Percentiles rank a stretch among this genome's conserved stretches.
phyloP scores from a whole-genome alignment of 2,329 filamentous ascomycete genomes.

The Penicillium sp. region DNA sequence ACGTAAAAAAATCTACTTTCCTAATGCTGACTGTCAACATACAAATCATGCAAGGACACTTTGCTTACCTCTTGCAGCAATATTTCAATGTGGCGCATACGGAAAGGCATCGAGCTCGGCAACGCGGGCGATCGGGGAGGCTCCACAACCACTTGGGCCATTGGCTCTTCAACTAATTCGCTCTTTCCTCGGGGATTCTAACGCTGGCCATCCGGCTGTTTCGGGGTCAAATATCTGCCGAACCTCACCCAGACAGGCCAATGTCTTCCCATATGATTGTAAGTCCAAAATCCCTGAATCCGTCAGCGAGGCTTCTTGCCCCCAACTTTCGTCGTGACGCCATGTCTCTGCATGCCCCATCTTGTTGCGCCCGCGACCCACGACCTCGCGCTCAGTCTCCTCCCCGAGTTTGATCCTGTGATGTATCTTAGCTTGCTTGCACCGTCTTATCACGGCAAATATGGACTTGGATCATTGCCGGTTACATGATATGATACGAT shows the following conservation, averaged over 20 bases:
- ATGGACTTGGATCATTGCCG: slow-evolving; percentile 10
- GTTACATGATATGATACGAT: neutral
- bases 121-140: slow-evolving; percentile 8
- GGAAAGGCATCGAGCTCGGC: slow-evolving; percentile 10
- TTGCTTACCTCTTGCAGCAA: neutral
- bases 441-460: slow-evolving; percentile 11
- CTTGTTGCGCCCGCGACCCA: slow-evolving; percentile 12
- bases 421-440: neutral
- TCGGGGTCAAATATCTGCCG: slow-evolving; percentile 18
- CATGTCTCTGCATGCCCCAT: neutral
- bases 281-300: neutral
- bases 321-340: neutral
- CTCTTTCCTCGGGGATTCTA: slow-evolving; percentile 6
- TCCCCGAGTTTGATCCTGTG: slow-evolving; percentile 7
- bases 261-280: neutral
- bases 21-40: neutral
- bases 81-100: slow-evolving; percentile 7
- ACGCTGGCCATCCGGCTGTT: slow-evolving; percentile 17
- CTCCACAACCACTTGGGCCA: slow-evolving; percentile 10
- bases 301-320: neutral
- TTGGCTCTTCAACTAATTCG: slow-evolving; percentile 10
- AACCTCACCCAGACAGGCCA: neutral
- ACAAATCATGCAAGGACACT: neutral
- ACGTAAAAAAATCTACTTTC: neutral
- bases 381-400: slow-evolving; percentile 1